A percentile compares a stretch with the other conserved stretches of the same genome.
Conservation (phyloP, 441 rosid genomes). For the Gossypium davidsonii region DNA sequence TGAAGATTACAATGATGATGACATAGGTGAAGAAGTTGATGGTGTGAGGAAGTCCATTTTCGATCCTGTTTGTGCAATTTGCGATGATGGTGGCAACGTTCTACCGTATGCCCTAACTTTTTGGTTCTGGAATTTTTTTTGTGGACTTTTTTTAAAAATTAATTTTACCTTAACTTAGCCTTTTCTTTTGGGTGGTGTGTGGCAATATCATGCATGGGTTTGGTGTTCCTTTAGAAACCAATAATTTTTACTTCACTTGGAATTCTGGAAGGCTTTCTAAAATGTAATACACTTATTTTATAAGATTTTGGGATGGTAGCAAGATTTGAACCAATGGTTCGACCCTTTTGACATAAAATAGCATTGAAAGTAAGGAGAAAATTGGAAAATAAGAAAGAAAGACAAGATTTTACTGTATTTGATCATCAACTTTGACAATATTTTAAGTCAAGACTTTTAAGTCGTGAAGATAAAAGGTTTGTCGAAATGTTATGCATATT, state of each 20-base stretch:
- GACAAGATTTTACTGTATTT: not conserved
- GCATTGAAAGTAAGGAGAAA: not conserved
- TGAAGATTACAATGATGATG: constrained; percentile 24
- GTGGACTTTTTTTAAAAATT: not conserved
- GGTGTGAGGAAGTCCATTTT: constrained; percentile 22
- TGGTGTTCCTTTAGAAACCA: not conserved
- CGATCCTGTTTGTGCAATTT: constrained; percentile 55
- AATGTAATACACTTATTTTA: not conserved
- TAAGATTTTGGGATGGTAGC: not conserved
- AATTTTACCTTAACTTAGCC: not conserved
- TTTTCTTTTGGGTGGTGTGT: not conserved
- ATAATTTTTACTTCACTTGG: not conserved
- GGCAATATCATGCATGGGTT: not conserved
- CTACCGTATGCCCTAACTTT: constrained; percentile 35
- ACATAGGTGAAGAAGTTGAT: constrained; percentile 13
- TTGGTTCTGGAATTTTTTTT: not conserved
- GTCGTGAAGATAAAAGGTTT: not conserved
- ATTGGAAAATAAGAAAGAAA: not conserved
- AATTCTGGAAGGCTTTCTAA: not conserved
- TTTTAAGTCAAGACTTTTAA: not conserved
- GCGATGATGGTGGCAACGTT: constrained; percentile 61
- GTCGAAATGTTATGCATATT: not conserved
- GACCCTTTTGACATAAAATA: not conserved
- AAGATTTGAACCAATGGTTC: not conserved
- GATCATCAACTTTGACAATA: not conserved